Percentiles rank a stretch among this genome's conserved stretches.
phyloP scores from a whole-genome alignment of 2,329 filamentous ascomycete genomes.

The Neobulgaria alba region DNA sequence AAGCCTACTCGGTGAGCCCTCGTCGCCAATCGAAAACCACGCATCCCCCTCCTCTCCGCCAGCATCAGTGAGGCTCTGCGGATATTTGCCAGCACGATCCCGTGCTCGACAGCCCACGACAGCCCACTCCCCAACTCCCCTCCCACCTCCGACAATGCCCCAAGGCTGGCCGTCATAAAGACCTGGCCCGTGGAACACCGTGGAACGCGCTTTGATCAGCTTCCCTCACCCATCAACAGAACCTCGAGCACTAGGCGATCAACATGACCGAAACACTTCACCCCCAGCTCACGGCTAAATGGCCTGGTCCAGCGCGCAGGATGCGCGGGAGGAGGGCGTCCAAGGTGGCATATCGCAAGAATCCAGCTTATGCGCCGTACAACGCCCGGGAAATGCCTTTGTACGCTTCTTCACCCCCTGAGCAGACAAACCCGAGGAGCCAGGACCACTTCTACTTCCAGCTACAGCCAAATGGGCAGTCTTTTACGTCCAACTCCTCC shows the following conservation, averaged over 20 bases:
- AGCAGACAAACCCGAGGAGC: conserved; percentile 1
- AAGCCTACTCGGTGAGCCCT: no score
- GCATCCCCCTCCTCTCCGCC: no score
- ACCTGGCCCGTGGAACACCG: no score
- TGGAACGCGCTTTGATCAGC: conserved; percentile 3
- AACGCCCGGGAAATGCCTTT: conserved; percentile 1
- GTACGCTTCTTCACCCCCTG: conserved; percentile 10
- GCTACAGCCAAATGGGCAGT: background rate
- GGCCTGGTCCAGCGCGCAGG: conserved; percentile 5
- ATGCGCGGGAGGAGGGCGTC: conserved; percentile 14
- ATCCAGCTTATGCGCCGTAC: conserved; percentile 5
- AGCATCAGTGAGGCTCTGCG: background rate
- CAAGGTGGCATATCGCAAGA: conserved; percentile 15
- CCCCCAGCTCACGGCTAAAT: conserved; percentile 4
- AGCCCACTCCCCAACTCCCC: background rate
- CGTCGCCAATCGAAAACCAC: no score
- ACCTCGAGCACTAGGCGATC: conserved; percentile 1
- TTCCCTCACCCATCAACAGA: background rate
- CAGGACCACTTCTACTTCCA: conserved; percentile 5
- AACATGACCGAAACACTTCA: conserved; percentile 12
- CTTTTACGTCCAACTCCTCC: conserved; percentile 5
- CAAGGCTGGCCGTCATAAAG: background rate
- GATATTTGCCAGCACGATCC: background rate
- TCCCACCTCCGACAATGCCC: background rate
- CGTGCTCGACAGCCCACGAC: no score